Conservation (phyloP, 2,329 filamentous ascomycete species). For the Mycosphaerella sp. region DNA sequence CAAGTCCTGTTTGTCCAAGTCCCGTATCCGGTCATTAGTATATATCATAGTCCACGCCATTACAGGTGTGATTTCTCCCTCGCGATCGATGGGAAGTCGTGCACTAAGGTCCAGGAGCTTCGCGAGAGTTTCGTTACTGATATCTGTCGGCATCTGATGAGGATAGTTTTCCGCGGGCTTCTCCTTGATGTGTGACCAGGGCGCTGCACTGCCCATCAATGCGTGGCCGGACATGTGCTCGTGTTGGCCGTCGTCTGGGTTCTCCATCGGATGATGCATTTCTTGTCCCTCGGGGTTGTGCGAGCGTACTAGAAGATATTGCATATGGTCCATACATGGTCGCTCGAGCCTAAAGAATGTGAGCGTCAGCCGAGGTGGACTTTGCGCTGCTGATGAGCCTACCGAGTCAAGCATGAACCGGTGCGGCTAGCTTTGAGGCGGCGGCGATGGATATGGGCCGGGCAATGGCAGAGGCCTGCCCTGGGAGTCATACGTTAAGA, state of each 20-base stretch:
- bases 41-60: constrained; percentile 88
- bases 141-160: constrained; percentile 67
- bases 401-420: constrained; percentile 14
- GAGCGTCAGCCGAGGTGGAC: constrained; percentile 28
- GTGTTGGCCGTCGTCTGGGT: constrained; percentile 48
- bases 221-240: constrained; percentile 72
- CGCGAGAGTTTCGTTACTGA: constrained; percentile 67
- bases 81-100: constrained; percentile 62
- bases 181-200: constrained; percentile 55
- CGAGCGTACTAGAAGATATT: constrained; percentile 62
- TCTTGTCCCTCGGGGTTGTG: constrained; percentile 40
- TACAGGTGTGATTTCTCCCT: constrained; percentile 88
- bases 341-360: constrained; percentile 64
- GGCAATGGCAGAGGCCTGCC: constrained; percentile 29
- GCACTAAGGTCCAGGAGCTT: constrained; percentile 80
- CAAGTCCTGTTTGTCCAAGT: constrained; percentile 42
- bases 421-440: constrained; percentile 37
- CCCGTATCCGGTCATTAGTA: constrained; percentile 60
- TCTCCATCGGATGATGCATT: constrained; percentile 35
- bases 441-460: constrained; percentile 57
- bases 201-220: constrained; percentile 86
- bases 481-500: constrained; percentile 68
- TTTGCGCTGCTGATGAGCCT: constrained; percentile 13
- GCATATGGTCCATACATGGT: constrained; percentile 87
- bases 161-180: constrained; percentile 53